Evolutionary conservation across 192 early-diverging fungal species (phyloP).

Genomic region (Fimicolochytrium jonesii): DNA sequence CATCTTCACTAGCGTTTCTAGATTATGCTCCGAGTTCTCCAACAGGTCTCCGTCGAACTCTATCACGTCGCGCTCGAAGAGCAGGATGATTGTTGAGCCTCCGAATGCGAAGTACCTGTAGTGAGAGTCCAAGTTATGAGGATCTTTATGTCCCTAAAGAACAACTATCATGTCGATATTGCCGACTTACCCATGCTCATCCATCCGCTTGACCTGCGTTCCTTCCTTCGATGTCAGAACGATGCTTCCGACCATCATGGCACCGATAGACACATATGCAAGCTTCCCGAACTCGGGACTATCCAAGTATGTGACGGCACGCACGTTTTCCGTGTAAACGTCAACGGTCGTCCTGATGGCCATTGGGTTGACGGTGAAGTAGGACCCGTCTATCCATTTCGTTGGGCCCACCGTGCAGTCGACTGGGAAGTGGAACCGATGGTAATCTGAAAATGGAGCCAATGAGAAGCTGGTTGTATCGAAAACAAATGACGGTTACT

Average conservation of each 20-base stretch:
- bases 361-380: conserved; percentile 85
- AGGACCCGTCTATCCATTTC: conserved; percentile 51
- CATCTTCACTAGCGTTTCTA: conserved; percentile 68
- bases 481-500: neutral
- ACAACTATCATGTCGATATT: neutral
- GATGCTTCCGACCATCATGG: conserved; percentile 84
- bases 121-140: neutral
- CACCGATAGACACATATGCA: conserved; percentile 67
- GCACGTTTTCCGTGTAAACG: conserved; percentile 77
- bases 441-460: conserved; percentile 57
- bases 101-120: conserved; percentile 79
- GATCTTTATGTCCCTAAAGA: neutral
- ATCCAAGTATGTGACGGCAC: conserved; percentile 61
- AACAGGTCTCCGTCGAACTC: conserved; percentile 68
- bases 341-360: conserved; percentile 60
- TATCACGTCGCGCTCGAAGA: conserved; percentile 61
- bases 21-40: conserved; percentile 52
- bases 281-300: conserved; percentile 65
- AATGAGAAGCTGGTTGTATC: too few species aligned
- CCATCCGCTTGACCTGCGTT: conserved; percentile 49
- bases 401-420: conserved; percentile 54
- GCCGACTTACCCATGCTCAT: conserved; percentile 69
- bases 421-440: conserved; percentile 72
- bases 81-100: conserved; percentile 67
- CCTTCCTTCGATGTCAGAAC: conserved; percentile 50